Evolutionary conservation across 2,329 filamentous ascomycete species (phyloP), one percentile per base, ranked within the genome.

Genomic region (Epichloe sylvatica): DNA sequence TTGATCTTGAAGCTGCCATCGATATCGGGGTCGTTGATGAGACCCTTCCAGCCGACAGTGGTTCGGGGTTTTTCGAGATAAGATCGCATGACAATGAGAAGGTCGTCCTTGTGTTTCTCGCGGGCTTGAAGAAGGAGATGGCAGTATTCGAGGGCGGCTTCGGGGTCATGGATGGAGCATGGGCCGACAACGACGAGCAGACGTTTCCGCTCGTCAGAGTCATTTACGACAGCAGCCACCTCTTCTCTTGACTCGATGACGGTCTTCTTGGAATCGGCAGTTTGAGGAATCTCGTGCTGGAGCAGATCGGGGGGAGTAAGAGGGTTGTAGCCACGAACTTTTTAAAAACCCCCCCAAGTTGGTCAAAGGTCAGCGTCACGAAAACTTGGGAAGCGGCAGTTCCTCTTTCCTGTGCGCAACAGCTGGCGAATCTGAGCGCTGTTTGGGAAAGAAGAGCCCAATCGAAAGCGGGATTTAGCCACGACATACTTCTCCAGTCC

Each of bases 11-110:
- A 98, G 64, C 84, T 92, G 67, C 91, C 84, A 68, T 98, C 88
- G 66, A 98, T 95, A 62, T 97, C 90, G 2, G 92, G 92, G 68
- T 98, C 92, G 70, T 98, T 98, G 77, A 98, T 96, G 67, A 98
- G 76, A 47, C 92, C 92, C 73, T 98, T 98, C 92, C 92, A 98
- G 64, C 92, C 92, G 45, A 98, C 91, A 0, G 92, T 98, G 46
- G 92, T 98, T 53, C 92, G 84, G 40, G 92, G 92, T 77, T 98
- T 98, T 76, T 98, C 92, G 47, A 98, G 84, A 78, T 98, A 98
- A 63, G 90, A 89, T 60, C 92, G 87, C 92, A 98, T 98, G 62
- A 98, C 83, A 66, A 98, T 86, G 66, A 83, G 83, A 43, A 98
- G 77, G 48, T 80, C 75, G 65, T 97, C 90, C 59, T 81, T 75